Conservation (phyloP, 2,329 filamentous ascomycete genomes). For the Fusarium haematococcum region DNA sequence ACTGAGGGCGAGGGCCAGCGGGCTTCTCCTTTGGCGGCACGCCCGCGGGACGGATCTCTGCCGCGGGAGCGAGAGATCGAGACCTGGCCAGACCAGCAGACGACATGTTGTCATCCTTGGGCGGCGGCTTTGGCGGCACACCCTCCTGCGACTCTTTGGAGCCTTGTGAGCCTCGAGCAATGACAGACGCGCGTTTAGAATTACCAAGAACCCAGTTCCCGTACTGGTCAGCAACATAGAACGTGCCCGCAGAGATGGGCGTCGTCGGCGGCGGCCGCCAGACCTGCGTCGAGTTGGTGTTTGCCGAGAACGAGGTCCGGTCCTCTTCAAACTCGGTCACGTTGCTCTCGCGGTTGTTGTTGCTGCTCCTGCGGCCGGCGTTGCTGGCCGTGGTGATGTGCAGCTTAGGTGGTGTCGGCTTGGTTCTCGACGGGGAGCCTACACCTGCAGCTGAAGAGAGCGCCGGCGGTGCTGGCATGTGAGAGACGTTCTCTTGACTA, state of each 20-base stretch:
- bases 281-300: conserved; percentile 54
- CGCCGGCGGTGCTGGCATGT: conserved; percentile 18
- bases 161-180: conserved; percentile 39
- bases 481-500: conserved; percentile 14
- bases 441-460: conserved; percentile 15
- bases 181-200: conserved; percentile 44
- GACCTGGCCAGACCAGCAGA: conserved; percentile 3
- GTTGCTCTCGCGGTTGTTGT: conserved; percentile 55
- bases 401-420: conserved; percentile 43
- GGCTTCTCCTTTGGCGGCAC: conserved; percentile 35
- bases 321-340: conserved; percentile 67
- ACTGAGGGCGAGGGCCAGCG: conserved; percentile 33
- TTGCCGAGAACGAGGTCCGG: conserved; percentile 50
- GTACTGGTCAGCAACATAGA: conserved; percentile 64
- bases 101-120: conserved; percentile 33
- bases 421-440: conserved; percentile 27
- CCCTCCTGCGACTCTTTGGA: conserved; percentile 22
- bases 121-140: conserved; percentile 29
- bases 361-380: neutral
- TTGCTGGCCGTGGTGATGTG: conserved; percentile 42
- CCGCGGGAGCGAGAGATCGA: conserved; percentile 43
- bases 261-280: conserved; percentile 63
- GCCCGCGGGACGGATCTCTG: conserved; percentile 47
- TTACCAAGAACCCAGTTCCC: conserved; percentile 66
- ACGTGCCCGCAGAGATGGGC: conserved; percentile 58